A percentile compares a stretch with the other conserved stretches of the same genome.
Conservation (phyloP, 2,329 filamentous ascomycete species). For the Fusarium redolens region DNA sequence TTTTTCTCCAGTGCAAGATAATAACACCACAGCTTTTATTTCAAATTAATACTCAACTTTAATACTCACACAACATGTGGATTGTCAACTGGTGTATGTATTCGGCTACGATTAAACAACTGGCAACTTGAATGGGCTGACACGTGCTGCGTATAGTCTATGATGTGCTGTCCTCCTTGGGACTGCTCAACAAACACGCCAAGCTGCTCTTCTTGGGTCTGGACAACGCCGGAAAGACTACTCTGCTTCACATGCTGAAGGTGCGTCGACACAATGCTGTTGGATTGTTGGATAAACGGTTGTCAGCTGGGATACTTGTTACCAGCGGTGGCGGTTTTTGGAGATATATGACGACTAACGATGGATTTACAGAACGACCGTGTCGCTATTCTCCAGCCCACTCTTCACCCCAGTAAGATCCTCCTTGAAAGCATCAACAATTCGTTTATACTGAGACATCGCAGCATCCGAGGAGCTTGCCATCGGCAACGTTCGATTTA, state of each 20-base stretch:
- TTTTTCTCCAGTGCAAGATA: slow-evolving; percentile 20
- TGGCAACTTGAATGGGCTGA: slow-evolving; percentile 45
- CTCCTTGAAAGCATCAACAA: not conserved
- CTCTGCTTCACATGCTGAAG: slow-evolving; percentile 95
- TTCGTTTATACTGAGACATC: slow-evolving; percentile 28
- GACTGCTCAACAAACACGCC: slow-evolving; percentile 93
- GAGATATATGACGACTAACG: slow-evolving; percentile 39
- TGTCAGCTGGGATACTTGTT: not conserved
- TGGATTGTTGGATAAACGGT: not conserved
- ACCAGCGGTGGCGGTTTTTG: slow-evolving; percentile 1
- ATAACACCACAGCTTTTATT: slow-evolving; percentile 29
- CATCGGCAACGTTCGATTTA: slow-evolving; percentile 94
- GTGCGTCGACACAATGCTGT: slow-evolving; percentile 58
- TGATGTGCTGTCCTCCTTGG: slow-evolving; percentile 87
- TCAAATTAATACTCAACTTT: slow-evolving; percentile 34
- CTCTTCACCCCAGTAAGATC: slow-evolving; percentile 85
- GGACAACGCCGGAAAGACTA: slow-evolving; percentile 95
- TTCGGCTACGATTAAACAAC: slow-evolving; percentile 13
- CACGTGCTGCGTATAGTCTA: slow-evolving; percentile 69
- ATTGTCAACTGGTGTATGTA: slow-evolving; percentile 93
- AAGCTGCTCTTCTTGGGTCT: slow-evolving; percentile 94
- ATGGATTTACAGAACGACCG: slow-evolving; percentile 78
- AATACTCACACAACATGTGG: slow-evolving; percentile 74
- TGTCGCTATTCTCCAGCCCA: slow-evolving; percentile 90
- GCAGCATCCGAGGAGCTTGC: slow-evolving; percentile 89